A percentile compares a stretch with the other conserved stretches of the same genome.
phyloP scores from a whole-genome alignment of 2,329 filamentous ascomycete species.

The Epichloe gansuensis region DNA sequence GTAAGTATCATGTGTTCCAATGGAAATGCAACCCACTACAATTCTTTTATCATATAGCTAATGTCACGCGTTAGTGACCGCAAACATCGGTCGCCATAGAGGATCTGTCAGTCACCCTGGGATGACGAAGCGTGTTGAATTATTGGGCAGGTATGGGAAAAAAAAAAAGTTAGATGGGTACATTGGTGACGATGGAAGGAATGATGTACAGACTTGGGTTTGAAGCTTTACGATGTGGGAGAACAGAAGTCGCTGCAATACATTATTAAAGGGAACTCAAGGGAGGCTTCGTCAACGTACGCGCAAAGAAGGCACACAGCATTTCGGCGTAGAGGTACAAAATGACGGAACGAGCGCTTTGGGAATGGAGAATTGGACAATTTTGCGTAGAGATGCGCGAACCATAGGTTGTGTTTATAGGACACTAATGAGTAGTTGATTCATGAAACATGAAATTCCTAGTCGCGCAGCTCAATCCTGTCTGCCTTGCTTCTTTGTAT shows the following conservation, averaged over 20 bases:
- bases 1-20: constrained; percentile 37
- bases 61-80: constrained; percentile 18
- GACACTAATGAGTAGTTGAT: constrained; percentile 3
- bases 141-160: too few species aligned
- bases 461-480: neutral
- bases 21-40: neutral
- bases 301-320: neutral
- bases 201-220: neutral
- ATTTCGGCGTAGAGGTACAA: neutral
- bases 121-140: neutral
- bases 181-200: neutral
- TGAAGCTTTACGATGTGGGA: neutral
- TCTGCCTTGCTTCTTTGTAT: too few species aligned
- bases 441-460: constrained; percentile 4
- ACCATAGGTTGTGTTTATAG: neutral
- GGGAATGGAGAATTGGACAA: constrained; percentile 3
- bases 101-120: neutral
- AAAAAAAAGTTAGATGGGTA: neutral
- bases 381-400: neutral
- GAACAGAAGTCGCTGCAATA: neutral
- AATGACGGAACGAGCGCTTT: neutral
- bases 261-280: neutral
- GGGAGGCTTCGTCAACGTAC: neutral
- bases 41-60: neutral
- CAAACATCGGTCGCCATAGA: constrained; percentile 12